phyloP scores from a whole-genome alignment of 257 asterid genomes.

The Fraxinus anomala region DNA sequence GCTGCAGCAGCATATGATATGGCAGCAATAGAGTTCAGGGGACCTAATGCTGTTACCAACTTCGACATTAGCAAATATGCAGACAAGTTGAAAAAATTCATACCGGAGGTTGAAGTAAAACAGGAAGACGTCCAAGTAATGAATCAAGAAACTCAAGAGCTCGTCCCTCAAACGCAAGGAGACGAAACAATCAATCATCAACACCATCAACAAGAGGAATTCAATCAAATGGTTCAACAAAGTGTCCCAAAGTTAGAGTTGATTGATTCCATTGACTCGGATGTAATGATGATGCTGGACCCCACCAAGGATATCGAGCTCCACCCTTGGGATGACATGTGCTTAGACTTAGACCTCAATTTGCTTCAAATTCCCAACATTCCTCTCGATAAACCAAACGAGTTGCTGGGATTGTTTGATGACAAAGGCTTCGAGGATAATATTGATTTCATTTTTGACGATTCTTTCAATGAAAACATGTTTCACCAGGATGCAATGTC shows the following conservation, averaged over 20 bases:
- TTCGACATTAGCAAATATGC: slow-evolving; percentile 74
- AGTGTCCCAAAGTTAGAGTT: slow-evolving; percentile 33
- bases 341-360: slow-evolving; percentile 51
- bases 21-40: slow-evolving; percentile 84
- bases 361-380: slow-evolving; percentile 46
- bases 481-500: slow-evolving; percentile 35
- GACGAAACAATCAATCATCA: background rate
- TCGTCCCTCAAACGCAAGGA: no score
- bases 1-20: slow-evolving; percentile 86
- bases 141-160: slow-evolving; percentile 29
- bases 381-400: slow-evolving; percentile 47
- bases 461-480: slow-evolving; percentile 34
- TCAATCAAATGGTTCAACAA: slow-evolving; percentile 20
- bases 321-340: slow-evolving; percentile 61
- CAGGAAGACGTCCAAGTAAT: slow-evolving; percentile 32
- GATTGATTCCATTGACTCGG: slow-evolving; percentile 25
- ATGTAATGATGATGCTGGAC: slow-evolving; percentile 38
- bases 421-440: slow-evolving; percentile 59
- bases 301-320: slow-evolving; percentile 48
- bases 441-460: slow-evolving; percentile 57
- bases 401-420: slow-evolving; percentile 48
- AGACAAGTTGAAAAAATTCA: slow-evolving; percentile 41
- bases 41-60: slow-evolving; percentile 78
- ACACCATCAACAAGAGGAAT: slow-evolving; percentile 21
- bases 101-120: slow-evolving; percentile 21